phyloP scores from a whole-genome alignment of 768 basidiomycete species.

The Tricholoma hemisulphureum region DNA sequence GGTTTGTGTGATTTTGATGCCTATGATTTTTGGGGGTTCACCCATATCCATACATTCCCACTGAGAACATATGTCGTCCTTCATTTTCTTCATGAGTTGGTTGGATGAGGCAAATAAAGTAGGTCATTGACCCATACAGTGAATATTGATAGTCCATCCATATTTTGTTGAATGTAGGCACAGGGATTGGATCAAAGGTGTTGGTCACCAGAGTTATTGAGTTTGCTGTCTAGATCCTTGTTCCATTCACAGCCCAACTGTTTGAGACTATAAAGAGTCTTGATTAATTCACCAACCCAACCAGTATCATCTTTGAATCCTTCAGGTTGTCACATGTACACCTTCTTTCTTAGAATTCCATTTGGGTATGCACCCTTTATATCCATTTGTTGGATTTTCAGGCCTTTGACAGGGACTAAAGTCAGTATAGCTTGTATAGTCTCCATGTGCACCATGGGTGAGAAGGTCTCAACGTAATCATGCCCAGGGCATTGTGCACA shows the following conservation, averaged over 20 bases:
- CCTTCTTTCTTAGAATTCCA: constrained; percentile 13
- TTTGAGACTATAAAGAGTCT: too few species aligned
- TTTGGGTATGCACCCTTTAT: too few species aligned
- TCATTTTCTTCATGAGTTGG: constrained; percentile 4
- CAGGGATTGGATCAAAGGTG: background rate
- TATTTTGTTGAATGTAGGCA: background rate
- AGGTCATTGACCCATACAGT: constrained; percentile 12
- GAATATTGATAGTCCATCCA: background rate
- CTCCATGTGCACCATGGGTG: constrained; percentile 13
- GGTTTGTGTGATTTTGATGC: background rate
- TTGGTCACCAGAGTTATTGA: background rate
- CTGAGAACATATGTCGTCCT: background rate
- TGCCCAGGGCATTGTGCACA: too few species aligned
- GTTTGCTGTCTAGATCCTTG: background rate
- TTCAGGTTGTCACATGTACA: constrained; percentile 23
- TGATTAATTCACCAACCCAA: background rate
- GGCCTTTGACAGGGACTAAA: constrained; percentile 15
- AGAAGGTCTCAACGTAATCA: too few species aligned
- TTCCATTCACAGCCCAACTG: background rate
- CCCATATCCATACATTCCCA: constrained; percentile 10
- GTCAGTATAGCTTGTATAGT: constrained; percentile 18
- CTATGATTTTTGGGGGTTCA: background rate
- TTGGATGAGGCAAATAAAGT: constrained; percentile 2
- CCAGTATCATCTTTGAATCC: too few species aligned
- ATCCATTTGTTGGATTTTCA: too few species aligned